Base-by-base conservation (phyloP, 805 yeast genomes). In the Peterozyma toletana region DNA sequence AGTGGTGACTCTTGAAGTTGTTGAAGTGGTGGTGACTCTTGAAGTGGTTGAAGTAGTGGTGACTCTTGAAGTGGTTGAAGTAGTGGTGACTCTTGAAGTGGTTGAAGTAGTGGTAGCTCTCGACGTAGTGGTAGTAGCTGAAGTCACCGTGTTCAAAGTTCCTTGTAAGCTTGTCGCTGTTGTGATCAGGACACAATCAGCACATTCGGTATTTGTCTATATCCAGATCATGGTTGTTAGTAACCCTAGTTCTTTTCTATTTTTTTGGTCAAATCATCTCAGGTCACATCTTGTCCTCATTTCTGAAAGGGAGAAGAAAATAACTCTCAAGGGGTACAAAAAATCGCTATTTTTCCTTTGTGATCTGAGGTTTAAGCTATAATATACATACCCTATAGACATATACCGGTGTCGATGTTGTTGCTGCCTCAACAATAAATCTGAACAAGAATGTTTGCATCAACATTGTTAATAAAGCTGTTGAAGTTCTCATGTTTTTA, bases 141-240 rank as follows among this genome's bases (percentile, higher is more conserved):
- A 30, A 21, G 31, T 21, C 10, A 31, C 18, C 9, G 39, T 18
- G 30, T 36, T 18, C 11, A 17, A n/a, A 15, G 30, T 15, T 57
- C 5, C 63, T 60, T 44, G 51, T 14, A 55, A 45, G 18, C 55
- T 21, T 21, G 47, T 37, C 11, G 53, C 55, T 2, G 63, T 59
- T 5, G 63, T 57, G 41, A 58, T 58, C 18, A 56, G 18, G 7
- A 50, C 42, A 40, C 62, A 56, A 2, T 59, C 57, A 42, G 45
- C 56, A 42, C 62, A 57, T 5, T 51, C 37, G 38, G 59, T 37
- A 36, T 58, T 56, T 27, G 42, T 53, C 60, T 57, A 29, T 30
- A 11, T 5, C 11, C 9, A 14, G 7, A 14, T 21, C 4, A 21
- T 21, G 27, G 7, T 4, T 21, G 27, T 21, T 21, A 21, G 27